Conservation (phyloP, 768 basidiomycete genomes). For the Chiua virens region DNA sequence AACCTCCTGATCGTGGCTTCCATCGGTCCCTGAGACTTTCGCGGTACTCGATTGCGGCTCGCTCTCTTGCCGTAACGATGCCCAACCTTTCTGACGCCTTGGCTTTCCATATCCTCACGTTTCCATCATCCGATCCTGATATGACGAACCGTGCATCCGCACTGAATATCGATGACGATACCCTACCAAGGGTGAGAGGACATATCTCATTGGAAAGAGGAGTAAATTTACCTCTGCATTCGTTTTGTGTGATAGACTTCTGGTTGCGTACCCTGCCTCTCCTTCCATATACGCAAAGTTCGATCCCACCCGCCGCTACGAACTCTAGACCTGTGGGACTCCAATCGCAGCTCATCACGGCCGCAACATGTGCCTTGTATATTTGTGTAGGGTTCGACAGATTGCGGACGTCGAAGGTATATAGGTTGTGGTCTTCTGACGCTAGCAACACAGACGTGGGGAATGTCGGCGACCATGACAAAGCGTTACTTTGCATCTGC, state of each 20-base stretch:
- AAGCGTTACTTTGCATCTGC: constrained; percentile 89
- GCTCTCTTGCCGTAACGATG: constrained; percentile 84
- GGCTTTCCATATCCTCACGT: constrained; percentile 93
- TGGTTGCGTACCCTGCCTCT: constrained; percentile 73
- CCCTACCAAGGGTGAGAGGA: constrained; percentile 43
- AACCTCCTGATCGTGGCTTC: constrained; percentile 81
- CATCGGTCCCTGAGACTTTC: constrained; percentile 85
- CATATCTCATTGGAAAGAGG: not conserved
- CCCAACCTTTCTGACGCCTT: constrained; percentile 92
- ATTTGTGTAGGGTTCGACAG: constrained; percentile 82
- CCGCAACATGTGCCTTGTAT: constrained; percentile 96
- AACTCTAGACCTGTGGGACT: constrained; percentile 94
- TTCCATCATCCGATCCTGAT: constrained; percentile 92
- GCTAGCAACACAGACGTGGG: constrained; percentile 90
- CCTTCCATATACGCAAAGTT: constrained; percentile 90
- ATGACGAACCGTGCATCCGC: constrained; percentile 89
- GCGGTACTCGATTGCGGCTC: constrained; percentile 90
- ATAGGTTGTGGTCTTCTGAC: constrained; percentile 98
- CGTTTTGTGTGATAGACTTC: constrained; percentile 98
- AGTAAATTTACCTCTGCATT: constrained; percentile 79
- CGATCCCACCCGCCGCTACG: constrained; percentile 95
- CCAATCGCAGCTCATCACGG: constrained; percentile 98
- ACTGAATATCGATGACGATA: constrained; percentile 86
- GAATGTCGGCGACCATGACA: constrained; percentile 95
- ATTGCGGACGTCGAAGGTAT: constrained; percentile 94